Evolutionary conservation across 768 basidiomycete species (phyloP), one percentile per base, ranked within the genome.

Genomic region (Panus rudis): DNA sequence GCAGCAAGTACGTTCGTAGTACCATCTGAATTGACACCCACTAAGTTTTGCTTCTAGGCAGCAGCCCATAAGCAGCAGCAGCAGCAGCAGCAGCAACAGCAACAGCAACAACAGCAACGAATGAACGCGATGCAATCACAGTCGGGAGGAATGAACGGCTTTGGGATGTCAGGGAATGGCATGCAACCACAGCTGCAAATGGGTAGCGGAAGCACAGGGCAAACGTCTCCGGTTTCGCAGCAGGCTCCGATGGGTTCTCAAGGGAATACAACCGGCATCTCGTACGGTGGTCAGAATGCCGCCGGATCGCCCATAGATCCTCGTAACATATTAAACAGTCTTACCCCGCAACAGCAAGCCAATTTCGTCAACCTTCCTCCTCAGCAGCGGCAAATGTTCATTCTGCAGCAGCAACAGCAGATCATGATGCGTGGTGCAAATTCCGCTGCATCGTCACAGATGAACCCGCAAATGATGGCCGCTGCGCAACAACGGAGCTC

Each of bases 321-420:
- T 14, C 45, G 51, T 14, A 42, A 39, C 4, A 43, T 43, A 1
- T 39, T 46, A 30, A 30, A 21, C 28, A 48, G 41, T 19, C 50
- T 67, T 19, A 56, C 60, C 1, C 58, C 62, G 7, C 54, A 50
- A 20, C 53, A 57, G 40, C 58, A 60, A 39, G 42, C 53, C 10
- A 46, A 46, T 16, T 31, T 54, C 17, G 47, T 48, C 21, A 45
- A 49, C 20, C 42, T 65, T 34, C 59, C 50, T 32, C 47, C 51
- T 8, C 54, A 75, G 23, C 78, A 76, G 49, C 66, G 73, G 24
- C 69, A 78, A 43, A 42, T 78, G 19, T 58, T 65, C 49, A 49
- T 69, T 34, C 64, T 70, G 61, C 62, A 65, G 35, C 66, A 66
- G 49, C 44, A 65, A 30, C 47, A 48, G 30, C 51, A 50, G 43